Evolutionary conservation across 1,284 basidiomycete genomes (phyloP).

Genomic region (Marasmius fiardii): DNA sequence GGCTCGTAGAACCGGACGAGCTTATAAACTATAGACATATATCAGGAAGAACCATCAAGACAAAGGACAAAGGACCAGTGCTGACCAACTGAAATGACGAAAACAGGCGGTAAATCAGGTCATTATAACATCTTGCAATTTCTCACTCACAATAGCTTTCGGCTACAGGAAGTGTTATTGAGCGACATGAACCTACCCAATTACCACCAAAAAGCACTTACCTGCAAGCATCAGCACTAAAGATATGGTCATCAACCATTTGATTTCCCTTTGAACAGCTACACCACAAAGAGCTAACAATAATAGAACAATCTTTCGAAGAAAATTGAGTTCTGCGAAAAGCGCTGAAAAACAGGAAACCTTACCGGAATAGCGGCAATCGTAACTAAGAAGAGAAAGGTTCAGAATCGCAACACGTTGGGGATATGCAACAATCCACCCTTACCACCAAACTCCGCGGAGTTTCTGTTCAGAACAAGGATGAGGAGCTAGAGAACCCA

Average conservation of each 20-base stretch:
- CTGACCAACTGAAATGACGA: slow-evolving; percentile 46
- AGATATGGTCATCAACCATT: slow-evolving; percentile 38
- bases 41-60: neutral
- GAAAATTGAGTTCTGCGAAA: neutral
- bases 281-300: slow-evolving; percentile 64
- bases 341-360: neutral
- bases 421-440: neutral
- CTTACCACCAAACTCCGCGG: slow-evolving; percentile 64
- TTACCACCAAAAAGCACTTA: neutral
- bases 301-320: slow-evolving; percentile 50
- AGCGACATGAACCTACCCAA: slow-evolving; percentile 55
- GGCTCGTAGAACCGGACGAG: slow-evolving; percentile 75
- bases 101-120: slow-evolving; percentile 12
- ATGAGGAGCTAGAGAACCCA: slow-evolving; percentile 56
- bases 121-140: neutral
- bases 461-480: slow-evolving; percentile 58
- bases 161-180: slow-evolving; percentile 58
- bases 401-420: neutral
- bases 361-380: slow-evolving; percentile 67
- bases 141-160: slow-evolving; percentile 64
- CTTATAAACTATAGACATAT: slow-evolving; percentile 62
- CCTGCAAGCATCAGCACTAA: slow-evolving; percentile 6
- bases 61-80: slow-evolving; percentile 5
- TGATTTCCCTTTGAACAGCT: slow-evolving; percentile 77
- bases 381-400: slow-evolving; percentile 32